These are phyloP conservation scores for Phellinidium pouzarii DNA, from an alignment of 1,284 basidiomycete genomes.

Conservation along the genomic window DNA sequence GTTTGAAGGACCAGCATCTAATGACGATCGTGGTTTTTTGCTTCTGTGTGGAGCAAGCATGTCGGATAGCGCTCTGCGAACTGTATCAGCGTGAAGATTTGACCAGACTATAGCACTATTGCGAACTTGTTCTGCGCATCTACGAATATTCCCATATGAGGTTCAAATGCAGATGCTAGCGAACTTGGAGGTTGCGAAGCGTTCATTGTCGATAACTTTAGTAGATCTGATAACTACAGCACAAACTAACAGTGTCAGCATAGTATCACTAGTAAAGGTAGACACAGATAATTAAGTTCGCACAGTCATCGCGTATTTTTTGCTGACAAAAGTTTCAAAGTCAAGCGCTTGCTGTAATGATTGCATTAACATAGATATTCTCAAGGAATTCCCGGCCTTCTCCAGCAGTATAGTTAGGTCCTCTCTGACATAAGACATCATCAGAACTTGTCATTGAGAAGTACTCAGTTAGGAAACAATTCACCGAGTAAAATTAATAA, in stretches of 20 bases:
- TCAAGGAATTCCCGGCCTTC: constrained; percentile 64
- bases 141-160: constrained; percentile 89
- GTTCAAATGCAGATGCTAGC: constrained; percentile 85
- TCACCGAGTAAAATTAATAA: constrained; percentile 82
- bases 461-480: constrained; percentile 16
- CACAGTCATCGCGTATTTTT: constrained; percentile 75
- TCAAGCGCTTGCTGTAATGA: constrained; percentile 80
- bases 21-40: constrained; percentile 53
- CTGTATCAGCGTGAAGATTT: too few species aligned
- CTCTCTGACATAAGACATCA: constrained; percentile 40
- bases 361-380: constrained; percentile 76
- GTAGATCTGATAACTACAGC: constrained; percentile 51
- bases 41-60: constrained; percentile 80
- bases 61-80: constrained; percentile 60
- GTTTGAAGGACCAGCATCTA: constrained; percentile 49
- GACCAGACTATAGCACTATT: background rate
- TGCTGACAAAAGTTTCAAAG: constrained; percentile 75
- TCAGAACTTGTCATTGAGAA: background rate
- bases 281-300: constrained; percentile 25
- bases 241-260: constrained; percentile 1
- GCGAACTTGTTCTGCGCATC: constrained; percentile 89
- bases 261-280: background rate
- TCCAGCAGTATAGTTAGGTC: constrained; percentile 62
- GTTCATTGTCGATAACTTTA: constrained; percentile 44
- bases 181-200: constrained; percentile 48